Conservation (phyloP, 768 basidiomycete species). For the Gloeopeniophorella convolvens region DNA sequence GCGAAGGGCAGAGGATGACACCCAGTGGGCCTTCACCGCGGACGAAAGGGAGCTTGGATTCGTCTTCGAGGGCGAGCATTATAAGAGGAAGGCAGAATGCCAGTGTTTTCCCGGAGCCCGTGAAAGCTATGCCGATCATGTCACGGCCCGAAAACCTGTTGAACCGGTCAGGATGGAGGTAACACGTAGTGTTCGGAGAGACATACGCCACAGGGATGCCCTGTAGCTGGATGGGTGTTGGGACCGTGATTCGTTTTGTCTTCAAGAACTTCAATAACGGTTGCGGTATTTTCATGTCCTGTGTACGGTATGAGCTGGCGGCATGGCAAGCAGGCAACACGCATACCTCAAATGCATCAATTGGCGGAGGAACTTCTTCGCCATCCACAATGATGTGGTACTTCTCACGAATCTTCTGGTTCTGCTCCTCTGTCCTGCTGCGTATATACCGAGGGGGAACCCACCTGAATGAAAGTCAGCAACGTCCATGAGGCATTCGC, state of each 20-base stretch:
- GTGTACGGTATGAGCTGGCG: slow-evolving; percentile 5
- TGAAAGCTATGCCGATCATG: slow-evolving; percentile 98
- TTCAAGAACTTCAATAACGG: slow-evolving; percentile 78
- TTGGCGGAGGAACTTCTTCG: slow-evolving; percentile 88
- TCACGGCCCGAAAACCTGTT: slow-evolving; percentile 95
- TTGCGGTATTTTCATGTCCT: slow-evolving; percentile 99
- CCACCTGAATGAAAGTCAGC: slow-evolving; percentile 61
- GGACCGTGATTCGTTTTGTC: slow-evolving; percentile 74
- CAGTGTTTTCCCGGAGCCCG: slow-evolving; percentile 98
- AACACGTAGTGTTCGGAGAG: slow-evolving; percentile 3
- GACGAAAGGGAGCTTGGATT: slow-evolving; percentile 80
- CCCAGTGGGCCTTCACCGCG: slow-evolving; percentile 98
- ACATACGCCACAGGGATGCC: slow-evolving; percentile 92
- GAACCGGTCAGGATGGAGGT: slow-evolving; percentile 12
- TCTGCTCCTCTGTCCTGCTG: slow-evolving; percentile 59
- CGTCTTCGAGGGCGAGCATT: slow-evolving; percentile 94
- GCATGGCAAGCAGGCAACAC: slow-evolving; percentile 2
- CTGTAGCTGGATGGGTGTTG: slow-evolving; percentile 96
- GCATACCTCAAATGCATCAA: slow-evolving; percentile 75
- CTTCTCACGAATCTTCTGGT: slow-evolving; percentile 75
- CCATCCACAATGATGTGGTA: slow-evolving; percentile 95
- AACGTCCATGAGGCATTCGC: not conserved
- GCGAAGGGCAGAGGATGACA: slow-evolving; percentile 91
- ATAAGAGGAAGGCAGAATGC: slow-evolving; percentile 96
- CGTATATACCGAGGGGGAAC: slow-evolving; percentile 77